Base-by-base conservation (phyloP, 1,284 basidiomycete genomes). In the Phaffia rhodozyma region DNA sequence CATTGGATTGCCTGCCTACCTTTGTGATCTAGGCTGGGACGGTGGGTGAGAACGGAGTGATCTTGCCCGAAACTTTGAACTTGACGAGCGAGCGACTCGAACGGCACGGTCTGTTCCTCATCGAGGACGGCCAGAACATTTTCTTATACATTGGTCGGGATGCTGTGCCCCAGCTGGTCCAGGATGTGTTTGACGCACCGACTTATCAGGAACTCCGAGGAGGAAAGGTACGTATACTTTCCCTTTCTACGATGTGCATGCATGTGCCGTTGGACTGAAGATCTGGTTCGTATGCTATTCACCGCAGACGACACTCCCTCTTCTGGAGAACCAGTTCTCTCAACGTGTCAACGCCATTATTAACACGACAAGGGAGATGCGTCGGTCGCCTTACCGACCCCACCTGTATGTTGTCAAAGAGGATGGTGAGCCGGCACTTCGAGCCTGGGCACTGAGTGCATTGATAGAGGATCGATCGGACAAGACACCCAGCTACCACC, bases 371-470 rank as follows among this genome's bases (percentile, higher is more conserved):
- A 81, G 92, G 23, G 91, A 96, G 76, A 83, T 86, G 79, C 85
- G 87, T 61, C 55, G 58, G 7, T 59, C 58, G 47, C 85, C 87
- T 4, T 98, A 97, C 76, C 86, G 87, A 72, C 90, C 91, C 20
- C 90, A 96, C 73, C 78, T 99, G n/a, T 98, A 97, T 74, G 79
- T 98, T 53, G 93, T 97, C 71, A 99, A 98, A 78, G 92, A 96
- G 74, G 96, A 98, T 71, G 94, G 92, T 63, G 96, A 98, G 76
- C 89, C 91, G 2, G 86, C 91, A 57, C 79, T 98, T 72, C 81
- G 93, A 66, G 82, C 91, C 69, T 97, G 93, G 93, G 96, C 94
- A 0, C 81, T 99, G 68, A 92, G 89, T 72, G 83, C 86, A 74
- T 82, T 99, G 70, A 87, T 98, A 71, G 93, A 98, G 78, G 96